A percentile compares a stretch with the other conserved stretches of the same genome.
phyloP scores from a whole-genome alignment of 176 grass and related monocot genomes.

The Aegilops tauschii region DNA sequence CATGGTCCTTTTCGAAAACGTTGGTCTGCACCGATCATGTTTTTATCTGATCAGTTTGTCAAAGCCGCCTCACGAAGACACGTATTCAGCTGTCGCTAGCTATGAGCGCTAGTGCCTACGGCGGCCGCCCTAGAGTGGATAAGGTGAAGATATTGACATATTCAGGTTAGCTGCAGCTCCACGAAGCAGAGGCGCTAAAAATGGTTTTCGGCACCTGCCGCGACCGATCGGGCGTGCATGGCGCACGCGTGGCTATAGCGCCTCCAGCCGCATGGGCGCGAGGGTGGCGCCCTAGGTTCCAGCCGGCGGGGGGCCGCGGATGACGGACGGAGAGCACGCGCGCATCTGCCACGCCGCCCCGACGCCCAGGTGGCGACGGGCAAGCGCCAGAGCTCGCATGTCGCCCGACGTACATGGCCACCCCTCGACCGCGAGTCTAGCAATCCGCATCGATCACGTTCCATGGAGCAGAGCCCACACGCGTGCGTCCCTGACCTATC shows the following conservation, averaged over 20 bases:
- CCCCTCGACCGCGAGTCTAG: background rate
- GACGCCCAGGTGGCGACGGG: background rate
- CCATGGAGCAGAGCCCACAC: background rate
- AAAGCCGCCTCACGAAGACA: background rate
- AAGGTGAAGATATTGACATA: background rate
- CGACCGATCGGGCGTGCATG: background rate
- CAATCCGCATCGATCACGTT: background rate
- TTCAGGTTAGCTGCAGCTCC: background rate
- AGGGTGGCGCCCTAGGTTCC: background rate
- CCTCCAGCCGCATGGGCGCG: background rate
- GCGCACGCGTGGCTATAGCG: background rate
- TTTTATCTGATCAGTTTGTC: background rate
- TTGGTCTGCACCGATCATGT: background rate
- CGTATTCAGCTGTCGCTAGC: background rate
- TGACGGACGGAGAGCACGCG: background rate
- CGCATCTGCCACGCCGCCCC: background rate
- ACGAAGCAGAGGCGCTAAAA: background rate
- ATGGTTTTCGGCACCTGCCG: background rate
- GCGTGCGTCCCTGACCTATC: background rate
- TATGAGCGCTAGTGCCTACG: background rate
- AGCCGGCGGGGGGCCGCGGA: background rate
- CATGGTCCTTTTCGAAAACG: background rate
- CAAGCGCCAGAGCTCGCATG: background rate
- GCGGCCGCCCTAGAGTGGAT: background rate
- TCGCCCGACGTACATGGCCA: background rate